These are phyloP conservation scores for Mucor circinelloides DNA, from an alignment of 371 early-diverging fungal genomes.

Conservation along the genomic window DNA sequence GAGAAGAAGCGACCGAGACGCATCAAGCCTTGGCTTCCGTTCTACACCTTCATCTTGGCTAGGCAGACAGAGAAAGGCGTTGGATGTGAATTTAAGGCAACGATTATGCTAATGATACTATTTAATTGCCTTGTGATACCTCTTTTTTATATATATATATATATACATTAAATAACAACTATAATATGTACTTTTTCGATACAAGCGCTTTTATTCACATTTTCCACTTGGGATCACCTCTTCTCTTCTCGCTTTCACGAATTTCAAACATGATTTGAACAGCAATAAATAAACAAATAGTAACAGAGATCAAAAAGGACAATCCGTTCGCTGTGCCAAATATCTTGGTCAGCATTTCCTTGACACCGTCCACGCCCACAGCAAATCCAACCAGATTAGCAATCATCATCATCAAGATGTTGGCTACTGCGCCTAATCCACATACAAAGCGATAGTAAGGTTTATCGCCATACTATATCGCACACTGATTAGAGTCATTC, in stretches of 20 bases:
- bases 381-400: constrained; percentile 96
- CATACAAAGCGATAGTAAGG: constrained; percentile 80
- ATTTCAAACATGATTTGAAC: constrained; percentile 89
- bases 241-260: constrained; percentile 69
- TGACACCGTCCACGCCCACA: constrained; percentile 85
- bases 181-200: too few relatives aligned
- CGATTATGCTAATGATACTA: constrained; percentile 35
- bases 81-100: constrained; percentile 63
- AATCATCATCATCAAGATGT: constrained; percentile 90
- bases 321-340: constrained; percentile 50
- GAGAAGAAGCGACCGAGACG: constrained; percentile 59
- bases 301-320: constrained; percentile 52
- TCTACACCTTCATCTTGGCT: constrained; percentile 76
- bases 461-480: constrained; percentile 55
- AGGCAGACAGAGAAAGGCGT: constrained; percentile 66
- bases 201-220: background rate
- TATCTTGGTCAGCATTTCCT: constrained; percentile 59
- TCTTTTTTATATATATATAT: background rate
- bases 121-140: background rate
- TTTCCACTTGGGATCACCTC: constrained; percentile 39
- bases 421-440: constrained; percentile 81
- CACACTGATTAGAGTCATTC: background rate
- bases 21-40: constrained; percentile 46
- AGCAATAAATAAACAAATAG: constrained; percentile 64
- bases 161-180: background rate